Conservation (phyloP, 495 filamentous ascomycete genomes). For the Penicillium herquei region DNA sequence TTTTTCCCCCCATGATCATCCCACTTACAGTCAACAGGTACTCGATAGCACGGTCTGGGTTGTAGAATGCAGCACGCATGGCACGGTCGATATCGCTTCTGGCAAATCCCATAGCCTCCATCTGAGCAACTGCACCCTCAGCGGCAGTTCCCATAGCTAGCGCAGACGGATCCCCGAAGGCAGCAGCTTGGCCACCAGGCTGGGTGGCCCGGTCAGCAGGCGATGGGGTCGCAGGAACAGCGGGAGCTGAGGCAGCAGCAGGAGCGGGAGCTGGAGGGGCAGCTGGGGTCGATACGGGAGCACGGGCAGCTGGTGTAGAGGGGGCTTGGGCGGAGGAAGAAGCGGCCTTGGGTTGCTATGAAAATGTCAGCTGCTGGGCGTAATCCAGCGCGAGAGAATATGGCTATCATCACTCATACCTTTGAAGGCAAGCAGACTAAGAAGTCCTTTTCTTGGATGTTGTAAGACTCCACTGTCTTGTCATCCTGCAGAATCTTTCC, state of each 20-base stretch:
- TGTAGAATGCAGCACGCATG: conserved; percentile 94
- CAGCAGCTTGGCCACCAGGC: conserved; percentile 39
- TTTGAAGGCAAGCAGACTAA: conserved; percentile 96
- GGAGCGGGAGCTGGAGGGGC: conserved; percentile 70
- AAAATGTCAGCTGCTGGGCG: neutral
- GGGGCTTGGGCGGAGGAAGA: conserved; percentile 55
- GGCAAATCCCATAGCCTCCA: conserved; percentile 96
- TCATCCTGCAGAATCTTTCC: conserved; percentile 98
- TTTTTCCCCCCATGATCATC: neutral
- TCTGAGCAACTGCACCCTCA: conserved; percentile 83
- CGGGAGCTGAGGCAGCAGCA: conserved; percentile 50
- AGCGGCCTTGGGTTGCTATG: conserved; percentile 61
- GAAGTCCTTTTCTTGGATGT: conserved; percentile 98
- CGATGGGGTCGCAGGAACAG: conserved; percentile 63
- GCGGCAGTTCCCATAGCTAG: conserved; percentile 81
- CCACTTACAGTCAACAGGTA: conserved; percentile 80
- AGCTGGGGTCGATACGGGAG: conserved; percentile 47
- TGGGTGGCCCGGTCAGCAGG: conserved; percentile 51
- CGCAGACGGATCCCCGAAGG: conserved; percentile 74
- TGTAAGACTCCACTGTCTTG: conserved; percentile 91
- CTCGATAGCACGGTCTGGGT: conserved; percentile 95
- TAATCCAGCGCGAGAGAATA: neutral
- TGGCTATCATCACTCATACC: conserved; percentile 50
- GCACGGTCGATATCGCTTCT: conserved; percentile 83
- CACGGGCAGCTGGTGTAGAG: conserved; percentile 53